These are phyloP conservation scores for Scytalidium sp. DNA, from an alignment of 2,329 filamentous ascomycete species.

Conservation along the genomic window DNA sequence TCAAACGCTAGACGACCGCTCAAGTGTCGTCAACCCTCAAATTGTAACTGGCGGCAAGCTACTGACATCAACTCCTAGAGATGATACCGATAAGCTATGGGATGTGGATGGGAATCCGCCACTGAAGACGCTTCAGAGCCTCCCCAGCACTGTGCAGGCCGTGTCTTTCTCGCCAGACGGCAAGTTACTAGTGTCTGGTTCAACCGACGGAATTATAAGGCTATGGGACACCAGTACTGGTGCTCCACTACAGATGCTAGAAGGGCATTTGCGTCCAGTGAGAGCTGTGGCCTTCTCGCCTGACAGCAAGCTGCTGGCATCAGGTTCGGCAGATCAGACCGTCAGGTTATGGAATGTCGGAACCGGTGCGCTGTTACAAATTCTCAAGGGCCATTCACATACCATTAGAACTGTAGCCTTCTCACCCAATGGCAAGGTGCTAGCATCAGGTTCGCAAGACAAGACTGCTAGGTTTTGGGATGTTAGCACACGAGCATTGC, in stretches of 20 bases:
- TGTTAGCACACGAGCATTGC: not conserved
- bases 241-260: not conserved
- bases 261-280: not conserved
- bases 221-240: slow-evolving; percentile 1
- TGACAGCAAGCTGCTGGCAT: slow-evolving; percentile 1
- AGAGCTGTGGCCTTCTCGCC: slow-evolving; percentile 9
- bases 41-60: no score
- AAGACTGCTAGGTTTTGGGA: slow-evolving; percentile 2
- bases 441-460: slow-evolving; percentile 3
- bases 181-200: not conserved
- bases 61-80: no score
- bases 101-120: no score
- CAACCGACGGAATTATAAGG: not conserved
- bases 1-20: not conserved
- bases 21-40: not conserved
- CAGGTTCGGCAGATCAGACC: slow-evolving; percentile 6
- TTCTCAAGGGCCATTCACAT: not conserved
- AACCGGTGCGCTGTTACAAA: not conserved
- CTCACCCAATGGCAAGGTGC: slow-evolving; percentile 5
- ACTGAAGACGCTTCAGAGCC: no score
- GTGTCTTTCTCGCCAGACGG: slow-evolving; percentile 3
- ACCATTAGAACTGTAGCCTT: slow-evolving; percentile 5
- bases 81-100: no score
- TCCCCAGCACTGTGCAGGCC: no score
- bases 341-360: slow-evolving; percentile 8